phyloP scores from a whole-genome alignment of 2,329 filamentous ascomycete genomes.

The Dryadomyces quercus-mongolicae region DNA sequence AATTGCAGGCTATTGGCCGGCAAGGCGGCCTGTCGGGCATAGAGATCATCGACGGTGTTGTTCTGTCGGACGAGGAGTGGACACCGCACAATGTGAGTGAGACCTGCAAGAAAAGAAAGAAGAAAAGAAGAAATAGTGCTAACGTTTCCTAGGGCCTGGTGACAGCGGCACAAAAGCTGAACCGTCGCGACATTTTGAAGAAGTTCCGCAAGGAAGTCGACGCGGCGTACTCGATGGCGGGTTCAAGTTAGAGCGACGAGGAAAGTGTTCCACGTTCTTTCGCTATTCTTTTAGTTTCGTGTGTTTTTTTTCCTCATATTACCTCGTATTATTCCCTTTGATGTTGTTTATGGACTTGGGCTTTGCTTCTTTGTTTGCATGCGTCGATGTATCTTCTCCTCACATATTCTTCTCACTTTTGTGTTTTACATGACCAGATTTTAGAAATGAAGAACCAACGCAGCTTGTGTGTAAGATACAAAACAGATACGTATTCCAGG shows the following conservation, averaged over 20 bases:
- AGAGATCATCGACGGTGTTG: conserved; percentile 60
- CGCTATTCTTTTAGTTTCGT: neutral
- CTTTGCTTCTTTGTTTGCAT: neutral
- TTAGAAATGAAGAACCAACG: neutral
- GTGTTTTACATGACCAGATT: neutral
- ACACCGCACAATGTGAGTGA: conserved; percentile 61
- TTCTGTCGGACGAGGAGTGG: conserved; percentile 63
- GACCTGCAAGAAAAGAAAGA: too few relatives aligned
- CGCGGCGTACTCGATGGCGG: conserved; percentile 38
- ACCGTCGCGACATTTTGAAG: conserved; percentile 53
- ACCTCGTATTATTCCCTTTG: neutral
- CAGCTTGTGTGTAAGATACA: neutral
- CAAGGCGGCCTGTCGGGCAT: conserved; percentile 52
- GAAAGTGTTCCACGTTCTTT: neutral
- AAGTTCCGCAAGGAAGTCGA: conserved; percentile 51
- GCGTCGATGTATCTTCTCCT: neutral
- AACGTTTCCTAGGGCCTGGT: conserved; percentile 38
- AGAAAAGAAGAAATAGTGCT: neutral
- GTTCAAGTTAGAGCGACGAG: neutral
- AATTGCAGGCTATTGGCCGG: conserved; percentile 49
- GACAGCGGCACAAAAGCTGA: conserved; percentile 61
- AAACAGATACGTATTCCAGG: neutral
- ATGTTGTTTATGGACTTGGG: neutral
- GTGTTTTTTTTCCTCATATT: neutral
- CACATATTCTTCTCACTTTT: neutral